A percentile compares a stretch with the other conserved stretches of the same genome.
These are phyloP conservation scores for Bipolaris gigantea DNA, from an alignment of 2,329 filamentous ascomycete species.

Conservation along the genomic window DNA sequence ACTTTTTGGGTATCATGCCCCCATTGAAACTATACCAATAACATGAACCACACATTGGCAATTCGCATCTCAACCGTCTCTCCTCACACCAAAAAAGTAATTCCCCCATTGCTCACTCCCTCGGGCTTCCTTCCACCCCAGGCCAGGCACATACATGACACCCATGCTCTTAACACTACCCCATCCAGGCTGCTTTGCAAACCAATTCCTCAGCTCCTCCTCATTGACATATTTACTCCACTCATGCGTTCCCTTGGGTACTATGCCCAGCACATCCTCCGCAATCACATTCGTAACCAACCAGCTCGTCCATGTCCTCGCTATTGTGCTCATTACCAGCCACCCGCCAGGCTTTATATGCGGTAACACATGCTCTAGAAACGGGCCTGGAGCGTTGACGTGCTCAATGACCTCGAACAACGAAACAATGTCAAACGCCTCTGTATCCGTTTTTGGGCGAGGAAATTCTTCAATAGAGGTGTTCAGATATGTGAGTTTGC, in stretches of 20 bases:
- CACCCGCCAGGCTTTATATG: constrained; percentile 90
- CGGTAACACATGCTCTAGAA: constrained; percentile 69
- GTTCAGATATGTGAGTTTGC: constrained; percentile 69
- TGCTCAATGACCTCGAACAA: constrained; percentile 97
- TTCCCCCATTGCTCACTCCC: constrained; percentile 88
- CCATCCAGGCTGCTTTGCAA: constrained; percentile 46
- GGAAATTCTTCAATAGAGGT: constrained; percentile 73
- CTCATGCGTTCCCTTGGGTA: constrained; percentile 91
- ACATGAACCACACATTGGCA: background rate
- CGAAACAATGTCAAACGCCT: constrained; percentile 75
- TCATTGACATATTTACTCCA: constrained; percentile 96
- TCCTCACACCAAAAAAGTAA: constrained; percentile 90
- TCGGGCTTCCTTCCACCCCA: constrained; percentile 83
- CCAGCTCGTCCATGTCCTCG: constrained; percentile 85
- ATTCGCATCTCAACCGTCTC: constrained; percentile 24
- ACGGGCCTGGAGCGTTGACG: constrained; percentile 73
- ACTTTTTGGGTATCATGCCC: constrained; percentile 11
- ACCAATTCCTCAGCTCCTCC: constrained; percentile 65
- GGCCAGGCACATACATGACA: constrained; percentile 83
- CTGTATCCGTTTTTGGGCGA: constrained; percentile 30
- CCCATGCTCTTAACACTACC: constrained; percentile 66
- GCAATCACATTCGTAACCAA: constrained; percentile 90
- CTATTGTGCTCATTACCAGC: constrained; percentile 90
- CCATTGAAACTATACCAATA: background rate
- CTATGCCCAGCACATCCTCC: constrained; percentile 83